Evolutionary conservation across 176 grass and related monocot species (phyloP), one percentile per base, ranked within the genome.

Genomic region (Lolium multiflorum): DNA sequence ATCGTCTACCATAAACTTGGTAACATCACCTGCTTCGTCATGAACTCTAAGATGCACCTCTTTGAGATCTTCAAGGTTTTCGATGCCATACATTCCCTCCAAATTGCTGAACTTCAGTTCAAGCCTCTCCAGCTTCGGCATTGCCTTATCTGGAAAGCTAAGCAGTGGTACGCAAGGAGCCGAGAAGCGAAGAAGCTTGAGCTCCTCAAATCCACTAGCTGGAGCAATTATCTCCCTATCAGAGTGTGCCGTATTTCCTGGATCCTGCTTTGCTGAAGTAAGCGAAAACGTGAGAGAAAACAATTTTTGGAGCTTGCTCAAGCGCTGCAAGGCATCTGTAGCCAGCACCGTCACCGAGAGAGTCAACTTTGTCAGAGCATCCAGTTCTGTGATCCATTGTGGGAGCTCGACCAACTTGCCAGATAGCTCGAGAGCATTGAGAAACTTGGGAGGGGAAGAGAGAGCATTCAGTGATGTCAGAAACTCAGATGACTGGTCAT

Each of bases 391-490:
- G 38, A 71, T 71, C 68, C 68, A 71, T 21, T 21, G 1, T 46
- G 68, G 68, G 18, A 71, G 68, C 18, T 71, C 9, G 21, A 46
- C 18, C 38, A 71, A 6, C 39, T 71, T 44, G 38, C 68, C 38
- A 21, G 68, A 71, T 4, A 71, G 39, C 39, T 71, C 68, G 0
- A 71, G 68, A 44, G 68, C 68, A 71, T 71, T 71, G 1, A 71
- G 68, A 71, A 71, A 46, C 68, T 71, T 71, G 3, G 68, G 68
- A 20, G 68, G 68, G 24, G 39, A 71, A 44, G 68, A 44, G 3
- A 44, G 68, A 46, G 68, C 39, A 71, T 10, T 12, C 18, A 44
- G 2, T n/a, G 10, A 71, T 44, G 18, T 21, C 0, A 71, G 38
- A 12, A 71, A 71, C 1, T 71, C 68, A 71, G 38, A 71, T 21